Percentiles rank a stretch among this genome's conserved stretches.
These are phyloP conservation scores for Podila verticillata DNA, from an alignment of 192 early-diverging fungal genomes.

Conservation along the genomic window DNA sequence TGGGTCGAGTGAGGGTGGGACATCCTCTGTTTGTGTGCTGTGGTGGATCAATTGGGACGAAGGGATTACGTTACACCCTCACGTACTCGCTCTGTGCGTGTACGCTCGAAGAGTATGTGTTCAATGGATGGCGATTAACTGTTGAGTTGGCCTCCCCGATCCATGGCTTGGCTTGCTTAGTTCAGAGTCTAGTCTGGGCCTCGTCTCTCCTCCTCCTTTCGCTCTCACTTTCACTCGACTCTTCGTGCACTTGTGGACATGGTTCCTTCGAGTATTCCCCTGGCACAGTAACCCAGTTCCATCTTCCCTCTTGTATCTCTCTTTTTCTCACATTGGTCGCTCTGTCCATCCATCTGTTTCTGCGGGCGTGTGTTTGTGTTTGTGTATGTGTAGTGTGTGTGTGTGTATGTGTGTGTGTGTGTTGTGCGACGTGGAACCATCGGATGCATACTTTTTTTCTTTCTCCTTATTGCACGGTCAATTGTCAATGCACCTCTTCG, in stretches of 20 bases:
- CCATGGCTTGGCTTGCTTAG: neutral
- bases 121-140: too few species aligned
- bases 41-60: too few species aligned
- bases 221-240: neutral
- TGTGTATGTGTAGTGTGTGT: neutral
- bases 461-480: neutral
- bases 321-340: neutral
- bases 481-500: neutral
- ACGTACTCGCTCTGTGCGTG: too few species aligned
- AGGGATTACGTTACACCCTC: too few species aligned
- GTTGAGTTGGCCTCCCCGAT: too few species aligned
- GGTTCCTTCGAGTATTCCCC: neutral
- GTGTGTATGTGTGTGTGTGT: neutral
- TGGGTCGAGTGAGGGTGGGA: too few species aligned
- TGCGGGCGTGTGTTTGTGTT: neutral
- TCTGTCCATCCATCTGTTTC: neutral
- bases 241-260: slow-evolving; percentile 8
- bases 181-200: neutral
- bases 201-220: neutral
- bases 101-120: too few species aligned
- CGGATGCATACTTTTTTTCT: neutral
- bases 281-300: neutral
- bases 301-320: too few species aligned
- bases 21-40: too few species aligned
- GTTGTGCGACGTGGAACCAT: neutral